Evolutionary conservation across 495 filamentous ascomycete genomes (phyloP).

Genomic region (Penicillium subrubescens): DNA sequence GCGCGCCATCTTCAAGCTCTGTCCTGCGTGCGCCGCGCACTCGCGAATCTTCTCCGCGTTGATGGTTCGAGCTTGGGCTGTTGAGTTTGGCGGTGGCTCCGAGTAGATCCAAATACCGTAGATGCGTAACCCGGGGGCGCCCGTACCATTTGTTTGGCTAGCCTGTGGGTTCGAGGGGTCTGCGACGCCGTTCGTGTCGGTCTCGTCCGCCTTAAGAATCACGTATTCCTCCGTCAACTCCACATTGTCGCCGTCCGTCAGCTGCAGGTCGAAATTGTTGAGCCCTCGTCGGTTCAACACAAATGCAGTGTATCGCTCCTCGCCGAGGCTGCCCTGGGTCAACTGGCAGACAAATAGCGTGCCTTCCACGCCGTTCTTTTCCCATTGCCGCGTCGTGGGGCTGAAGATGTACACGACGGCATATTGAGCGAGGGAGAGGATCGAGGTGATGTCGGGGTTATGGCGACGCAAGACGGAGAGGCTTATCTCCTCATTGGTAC

Average conservation of each 20-base stretch:
- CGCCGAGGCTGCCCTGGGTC: constrained; percentile 40
- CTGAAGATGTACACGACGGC: constrained; percentile 78
- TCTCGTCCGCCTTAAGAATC: constrained; percentile 52
- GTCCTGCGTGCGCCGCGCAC: constrained; percentile 54
- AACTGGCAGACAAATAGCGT: constrained; percentile 79
- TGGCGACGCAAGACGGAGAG: constrained; percentile 76
- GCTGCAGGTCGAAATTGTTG: constrained; percentile 57
- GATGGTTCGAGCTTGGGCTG: constrained; percentile 50
- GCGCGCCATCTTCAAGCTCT: constrained; percentile 46
- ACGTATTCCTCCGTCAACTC: constrained; percentile 64
- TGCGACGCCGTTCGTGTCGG: constrained; percentile 17
- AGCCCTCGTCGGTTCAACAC: constrained; percentile 63
- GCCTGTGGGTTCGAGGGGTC: constrained; percentile 21
- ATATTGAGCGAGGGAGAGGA: constrained; percentile 76
- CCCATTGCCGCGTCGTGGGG: constrained; percentile 63
- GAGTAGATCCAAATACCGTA: constrained; percentile 69
- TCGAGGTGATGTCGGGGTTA: constrained; percentile 63
- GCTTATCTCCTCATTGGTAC: constrained; percentile 80
- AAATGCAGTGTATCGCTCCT: constrained; percentile 59
- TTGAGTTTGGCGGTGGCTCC: constrained; percentile 56
- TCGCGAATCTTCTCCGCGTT: constrained; percentile 56
- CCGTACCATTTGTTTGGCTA: constrained; percentile 11
- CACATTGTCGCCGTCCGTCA: constrained; percentile 55
- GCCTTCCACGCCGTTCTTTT: constrained; percentile 76
- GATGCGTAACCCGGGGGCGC: constrained; percentile 35